Base-by-base conservation (phyloP, 108 stramenopile species). In the Phaeodactylum tricornutum region DNA sequence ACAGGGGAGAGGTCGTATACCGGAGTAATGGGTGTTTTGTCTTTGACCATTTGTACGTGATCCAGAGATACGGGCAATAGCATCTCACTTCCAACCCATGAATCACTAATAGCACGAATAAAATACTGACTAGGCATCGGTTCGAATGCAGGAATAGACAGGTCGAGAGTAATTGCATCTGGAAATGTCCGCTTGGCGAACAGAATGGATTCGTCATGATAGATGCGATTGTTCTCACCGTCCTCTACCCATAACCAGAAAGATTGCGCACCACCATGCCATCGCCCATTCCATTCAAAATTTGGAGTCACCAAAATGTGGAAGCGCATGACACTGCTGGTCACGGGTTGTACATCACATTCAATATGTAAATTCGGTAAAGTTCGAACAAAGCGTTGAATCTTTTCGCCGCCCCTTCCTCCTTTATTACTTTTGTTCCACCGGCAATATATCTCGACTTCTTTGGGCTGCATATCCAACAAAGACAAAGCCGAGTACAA, bases 241-340 rank as follows among this genome's bases (percentile, higher is more conserved):
- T 97, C 96, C 69, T 99, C 98, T 2, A 99, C 82, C 97, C 94
- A 97, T 15, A 98, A 50, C 90, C 92, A 96, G 43, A 89, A 98
- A 11, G 74, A 73, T 60, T 95, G 66, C 4, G 77, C 81, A 4
- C 77, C 73, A 12, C 96, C 93, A 55, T 92, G 92, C 70, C 71
- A 73, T 30, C 84, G 72, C 24, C 57, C 67, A 32, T 64, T 55
- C 97, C 97, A 98, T 21, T 77, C 70, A 64, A 97, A 99, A 29
- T 57, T 59, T 12, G 94, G 86, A 9, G 29, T 29, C 1, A 99
- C 40, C 12, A 53, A 59, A 26, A 98, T 57, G 5, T 76, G 66
- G 49, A 90, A 84, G 24, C 74, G 53, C 11, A 98, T 61, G 24
- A 97, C 88, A 5, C 74, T 51, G 11, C 71, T 71, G 20, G 98